Evolutionary conservation across 768 basidiomycete genomes (phyloP), one percentile per base, ranked within the genome.

Genomic region (Mrakia gelida): DNA sequence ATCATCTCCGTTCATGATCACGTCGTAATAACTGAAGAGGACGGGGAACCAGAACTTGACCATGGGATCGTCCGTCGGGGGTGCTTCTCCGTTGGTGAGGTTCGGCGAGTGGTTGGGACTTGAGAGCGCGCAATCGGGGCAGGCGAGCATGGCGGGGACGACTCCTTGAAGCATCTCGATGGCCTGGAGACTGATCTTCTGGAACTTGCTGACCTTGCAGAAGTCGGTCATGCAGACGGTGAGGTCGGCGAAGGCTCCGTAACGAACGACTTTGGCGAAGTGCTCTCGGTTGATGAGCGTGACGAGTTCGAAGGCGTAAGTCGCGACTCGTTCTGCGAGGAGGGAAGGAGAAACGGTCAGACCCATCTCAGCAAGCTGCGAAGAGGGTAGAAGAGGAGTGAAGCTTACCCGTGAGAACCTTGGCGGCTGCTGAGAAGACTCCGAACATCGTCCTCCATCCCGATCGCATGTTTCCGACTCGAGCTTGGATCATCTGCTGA

Each of bases 381-480:
- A 52, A 52, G 15, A 34, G 32, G 18, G 21, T 73, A 11, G 10
- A 23, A 38, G 32, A 49, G 71, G 26, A 21, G 21, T 49, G 43
- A 11, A 26, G 84, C 87, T 49, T 77, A 92, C 93, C 92, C 82
- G 94, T 95, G 34, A 91, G 86, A 34, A 93, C 95, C 83, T 92
- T 95, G 15, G 95, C 95, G 0, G 97, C 95, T 23, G 97, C 94
- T 49, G 95, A 92, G 83, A 98, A 98, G 21, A 98, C 97, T 32
- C 93, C 93, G 84, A 99, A 98, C 94, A 99, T 98, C 2, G 97
- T 99, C 79, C 95, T 88, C 97, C 97, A 99, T 41, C 97, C 97
- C 0, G 97, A 98, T 45, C 97, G 91, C 87, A 99, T 89, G 83
- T 98, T 98, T 81, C 92, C 90, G 26, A 92, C 93, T 54, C 93